Percentiles rank a stretch among this genome's conserved stretches.
Conservation (phyloP, 371 early-diverging fungal species). For the Mortierella sp. region DNA sequence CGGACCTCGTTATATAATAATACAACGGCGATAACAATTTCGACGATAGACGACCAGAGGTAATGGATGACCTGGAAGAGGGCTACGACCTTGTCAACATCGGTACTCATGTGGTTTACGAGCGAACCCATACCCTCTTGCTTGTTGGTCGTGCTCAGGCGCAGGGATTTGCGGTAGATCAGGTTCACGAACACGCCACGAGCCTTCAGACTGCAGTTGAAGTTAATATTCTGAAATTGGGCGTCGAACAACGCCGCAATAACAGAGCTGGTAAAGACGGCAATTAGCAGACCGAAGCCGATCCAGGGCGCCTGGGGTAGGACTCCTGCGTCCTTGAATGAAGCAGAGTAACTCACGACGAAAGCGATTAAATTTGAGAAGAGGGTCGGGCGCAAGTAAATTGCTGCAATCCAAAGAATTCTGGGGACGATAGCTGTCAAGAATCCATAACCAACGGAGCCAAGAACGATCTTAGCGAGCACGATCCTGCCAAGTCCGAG, state of each 20-base stretch:
- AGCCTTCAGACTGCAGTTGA: slow-evolving; percentile 13
- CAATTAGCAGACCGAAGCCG: slow-evolving; percentile 64
- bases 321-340: slow-evolving; percentile 16
- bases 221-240: slow-evolving; percentile 29
- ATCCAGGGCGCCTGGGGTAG: slow-evolving; percentile 61
- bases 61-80: slow-evolving; percentile 53
- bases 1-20: slow-evolving; percentile 69
- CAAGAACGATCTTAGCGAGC: slow-evolving; percentile 60
- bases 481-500: background rate
- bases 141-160: slow-evolving; percentile 80
- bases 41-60: slow-evolving; percentile 86
- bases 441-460: slow-evolving; percentile 58
- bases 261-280: slow-evolving; percentile 8
- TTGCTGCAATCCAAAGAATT: slow-evolving; percentile 75
- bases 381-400: slow-evolving; percentile 82
- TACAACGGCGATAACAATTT: slow-evolving; percentile 77
- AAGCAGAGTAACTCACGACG: slow-evolving; percentile 60
- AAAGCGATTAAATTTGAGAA: slow-evolving; percentile 76
- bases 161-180: slow-evolving; percentile 85
- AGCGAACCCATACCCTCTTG: slow-evolving; percentile 81
- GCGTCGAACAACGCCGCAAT: slow-evolving; percentile 16
- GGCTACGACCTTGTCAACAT: slow-evolving; percentile 77
- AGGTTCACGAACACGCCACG: slow-evolving; percentile 83
- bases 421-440: slow-evolving; percentile 21
- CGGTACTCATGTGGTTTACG: slow-evolving; percentile 89